Evolutionary conservation across 2,329 filamentous ascomycete genomes (phyloP), one percentile per base, ranked within the genome.

Genomic region (Tolypocladium guangdongense): DNA sequence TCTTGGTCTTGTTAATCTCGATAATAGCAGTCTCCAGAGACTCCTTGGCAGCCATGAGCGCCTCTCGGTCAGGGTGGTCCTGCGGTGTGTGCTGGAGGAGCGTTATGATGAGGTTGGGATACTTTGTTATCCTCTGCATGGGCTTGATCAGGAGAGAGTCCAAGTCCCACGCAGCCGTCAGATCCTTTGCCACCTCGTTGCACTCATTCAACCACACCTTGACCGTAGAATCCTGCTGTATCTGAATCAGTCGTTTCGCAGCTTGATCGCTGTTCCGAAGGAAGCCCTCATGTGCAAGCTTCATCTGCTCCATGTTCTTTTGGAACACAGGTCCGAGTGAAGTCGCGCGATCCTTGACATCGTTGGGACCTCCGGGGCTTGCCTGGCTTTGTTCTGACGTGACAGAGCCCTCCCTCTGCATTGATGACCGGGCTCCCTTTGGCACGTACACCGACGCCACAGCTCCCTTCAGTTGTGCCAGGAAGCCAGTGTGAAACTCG

Each of bases 111-210:
- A 99, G 76, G 47, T 96, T 84, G 4, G 90, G 90, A 64, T 97
- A 99, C 64, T 96, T 96, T 36, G 92, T 85, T 57, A 97, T 86
- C 49, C 93, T 83, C 70, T 99, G 93, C 68, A 95, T 91, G 2
- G 93, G 93, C 69, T 99, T 99, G 65, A 99, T 92, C 22, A 99
- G 80, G n/a, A 99, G 76, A 0, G 93, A 95, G 68, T 96, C 91
- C 56, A 99, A 71, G 68, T 95, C 88, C 93, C 93, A 99, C 0
- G 93, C 92, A 30, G 85, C 83, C 0, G 93, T 99, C 58, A 99
- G 78, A 66, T 96, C 93, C 61, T 90, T 88, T 14, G 92, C 91
- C 63, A 92, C 91, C 61, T 90, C 84, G 63, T 93, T 90, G 70
- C 93, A 99, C 68, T 96, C 92, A 55, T 86, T 86, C 49, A 97